phyloP scores from a whole-genome alignment of 177 flowering plant genomes.

The Vitis hybrid region DNA sequence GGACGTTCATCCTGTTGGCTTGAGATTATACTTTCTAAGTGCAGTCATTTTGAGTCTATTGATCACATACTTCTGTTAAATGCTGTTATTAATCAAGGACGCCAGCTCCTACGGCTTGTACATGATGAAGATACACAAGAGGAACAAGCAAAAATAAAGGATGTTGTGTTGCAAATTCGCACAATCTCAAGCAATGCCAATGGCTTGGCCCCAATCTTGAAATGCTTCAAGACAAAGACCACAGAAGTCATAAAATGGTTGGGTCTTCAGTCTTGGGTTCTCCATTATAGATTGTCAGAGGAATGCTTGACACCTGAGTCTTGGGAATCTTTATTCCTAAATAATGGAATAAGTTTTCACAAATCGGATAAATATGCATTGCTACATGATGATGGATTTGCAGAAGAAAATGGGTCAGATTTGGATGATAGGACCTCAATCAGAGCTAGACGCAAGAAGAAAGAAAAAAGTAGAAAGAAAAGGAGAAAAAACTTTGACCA shows the following conservation, averaged over 20 bases:
- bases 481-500: slow-evolving; percentile 38
- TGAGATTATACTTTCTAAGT: slow-evolving; percentile 51
- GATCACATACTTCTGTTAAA: slow-evolving; percentile 69
- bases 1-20: slow-evolving; percentile 49
- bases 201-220: slow-evolving; percentile 38
- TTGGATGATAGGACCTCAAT: slow-evolving; percentile 27
- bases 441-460: slow-evolving; percentile 41
- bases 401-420: slow-evolving; percentile 40
- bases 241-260: slow-evolving; percentile 47
- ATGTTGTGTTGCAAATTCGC: slow-evolving; percentile 38
- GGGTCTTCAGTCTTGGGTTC: slow-evolving; percentile 79
- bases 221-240: slow-evolving; percentile 30
- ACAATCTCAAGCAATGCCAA: slow-evolving; percentile 19
- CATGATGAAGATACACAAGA: slow-evolving; percentile 57
- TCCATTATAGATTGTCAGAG: slow-evolving; percentile 56
- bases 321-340: slow-evolving; percentile 69
- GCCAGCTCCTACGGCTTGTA: slow-evolving; percentile 64
- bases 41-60: slow-evolving; percentile 38
- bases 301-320: slow-evolving; percentile 51
- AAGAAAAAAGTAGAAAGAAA: slow-evolving; percentile 50
- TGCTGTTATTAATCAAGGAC: slow-evolving; percentile 66
- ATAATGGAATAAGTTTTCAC: slow-evolving; percentile 57
- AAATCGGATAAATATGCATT: slow-evolving; percentile 46
- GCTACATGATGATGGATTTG: slow-evolving; percentile 29
- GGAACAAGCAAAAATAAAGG: slow-evolving; percentile 42